Evolutionary conservation across 257 asterid species (phyloP), one percentile per base, ranked within the genome.

Genomic region (Primulina huaijiensis): DNA sequence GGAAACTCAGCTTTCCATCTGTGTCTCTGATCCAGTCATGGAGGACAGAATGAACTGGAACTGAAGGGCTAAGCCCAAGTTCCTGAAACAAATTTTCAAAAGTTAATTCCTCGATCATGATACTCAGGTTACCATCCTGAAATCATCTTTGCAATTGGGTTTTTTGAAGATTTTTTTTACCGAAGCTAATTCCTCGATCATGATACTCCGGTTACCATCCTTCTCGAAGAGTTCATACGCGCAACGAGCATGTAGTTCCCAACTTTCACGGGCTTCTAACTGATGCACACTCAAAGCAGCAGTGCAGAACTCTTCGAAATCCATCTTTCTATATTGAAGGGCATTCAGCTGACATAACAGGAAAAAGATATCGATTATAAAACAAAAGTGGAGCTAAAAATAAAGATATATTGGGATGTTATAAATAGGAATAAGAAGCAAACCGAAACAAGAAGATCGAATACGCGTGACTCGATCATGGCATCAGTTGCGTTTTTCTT

Each of bases 321-420:
- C 92, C 98, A 92, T 92, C 76, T 96, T 88, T 84, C 98, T 80
- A 72, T 92, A 92, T 65, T 92, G 96, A 64, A 92, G 97, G 23
- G 92, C 96, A 77, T 83, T 90, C 60, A 92, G 90, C 98, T 92
- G 83, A 46, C 60, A 25, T 12, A 16, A 65, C n/a, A 70, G 25
- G 71, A 65, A 67, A 76, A 29, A 25, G 16, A 55, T 27, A 62
- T 20, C 29, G 37, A 38, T 80, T 52, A 83, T 72, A 61, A 78
- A 16, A 38, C 25, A 46, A 52, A 60, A 53, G 59, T 50, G 0
- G 50, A 35, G 34, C 34, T 31, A 63, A 59, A 29, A 31, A 40
- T 38, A 61, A n/a, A 58, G 53, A 59, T 29, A 37, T 60, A 10
- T 30, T 31, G 52, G 46, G 75, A 1, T 29, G 43, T 7, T 12